A percentile compares a stretch with the other conserved stretches of the same genome.
Evolutionary conservation across 2,329 filamentous ascomycete species (phyloP).

Genomic region (Colletotrichum musae): DNA sequence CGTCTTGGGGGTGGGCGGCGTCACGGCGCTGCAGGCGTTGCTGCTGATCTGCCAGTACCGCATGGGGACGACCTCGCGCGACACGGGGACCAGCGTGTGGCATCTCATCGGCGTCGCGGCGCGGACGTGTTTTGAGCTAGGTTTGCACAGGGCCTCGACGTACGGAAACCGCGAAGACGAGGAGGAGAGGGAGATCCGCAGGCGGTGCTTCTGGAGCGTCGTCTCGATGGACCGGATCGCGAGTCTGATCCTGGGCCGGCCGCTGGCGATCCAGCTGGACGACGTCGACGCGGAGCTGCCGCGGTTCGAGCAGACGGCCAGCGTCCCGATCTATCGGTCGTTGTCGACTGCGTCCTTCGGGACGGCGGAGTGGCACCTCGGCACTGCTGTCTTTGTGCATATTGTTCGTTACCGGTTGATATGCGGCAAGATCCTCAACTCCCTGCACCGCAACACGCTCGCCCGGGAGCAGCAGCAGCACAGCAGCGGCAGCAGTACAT

Average conservation of each 20-base stretch:
- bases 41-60: conserved; percentile 60
- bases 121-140: conserved; percentile 57
- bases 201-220: conserved; percentile 59
- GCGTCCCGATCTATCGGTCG: background rate
- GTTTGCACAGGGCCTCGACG: conserved; percentile 55
- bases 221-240: conserved; percentile 56
- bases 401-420: conserved; percentile 57
- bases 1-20: conserved; percentile 53
- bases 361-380: conserved; percentile 18
- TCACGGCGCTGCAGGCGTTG: conserved; percentile 57
- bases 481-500: background rate
- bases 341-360: background rate
- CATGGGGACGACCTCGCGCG: conserved; percentile 55
- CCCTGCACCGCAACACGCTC: conserved; percentile 49
- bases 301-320: conserved; percentile 39
- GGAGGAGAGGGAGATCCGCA: conserved; percentile 48
- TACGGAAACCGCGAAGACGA: conserved; percentile 44
- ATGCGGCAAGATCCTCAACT: conserved; percentile 55
- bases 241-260: conserved; percentile 55
- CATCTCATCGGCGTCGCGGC: conserved; percentile 60
- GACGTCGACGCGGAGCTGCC: conserved; percentile 58
- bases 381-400: conserved; percentile 53
- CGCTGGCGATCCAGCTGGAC: conserved; percentile 56
- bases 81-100: conserved; percentile 58
- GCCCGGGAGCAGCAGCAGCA: conserved; percentile 35